Evolutionary conservation across 805 yeast species (phyloP).

Genomic region (Babjeviella inositovora): DNA sequence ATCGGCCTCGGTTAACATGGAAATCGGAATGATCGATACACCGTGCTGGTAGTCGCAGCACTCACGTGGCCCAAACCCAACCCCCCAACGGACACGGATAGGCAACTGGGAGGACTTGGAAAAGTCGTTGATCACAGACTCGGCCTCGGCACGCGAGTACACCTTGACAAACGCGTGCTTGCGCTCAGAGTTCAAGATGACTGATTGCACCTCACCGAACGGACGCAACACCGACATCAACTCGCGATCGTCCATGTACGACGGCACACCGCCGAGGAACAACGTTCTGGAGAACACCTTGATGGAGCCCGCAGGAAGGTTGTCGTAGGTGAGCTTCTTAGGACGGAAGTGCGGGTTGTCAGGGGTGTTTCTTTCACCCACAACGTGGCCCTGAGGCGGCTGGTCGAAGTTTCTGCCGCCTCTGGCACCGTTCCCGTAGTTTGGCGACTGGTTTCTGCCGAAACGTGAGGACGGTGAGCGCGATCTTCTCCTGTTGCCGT

Average conservation of each 20-base stretch:
- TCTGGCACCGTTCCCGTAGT: conserved; percentile 4
- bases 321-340: conserved; percentile 58
- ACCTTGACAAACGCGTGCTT: conserved; percentile 95
- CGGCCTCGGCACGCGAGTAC: conserved; percentile 85
- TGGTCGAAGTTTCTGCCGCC: conserved; percentile 3
- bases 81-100: conserved; percentile 94
- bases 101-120: conserved; percentile 33
- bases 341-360: conserved; percentile 67
- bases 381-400: conserved; percentile 14
- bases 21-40: conserved; percentile 71
- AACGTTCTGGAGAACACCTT: conserved; percentile 81
- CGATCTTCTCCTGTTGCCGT: conserved; percentile 34
- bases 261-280: conserved; percentile 89
- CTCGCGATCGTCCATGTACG: conserved; percentile 60
- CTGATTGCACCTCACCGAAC: conserved; percentile 83
- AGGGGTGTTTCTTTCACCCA: conserved; percentile 50
- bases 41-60: conserved; percentile 94
- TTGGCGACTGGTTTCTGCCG: conserved; percentile 13
- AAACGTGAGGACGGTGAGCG: conserved; percentile 24
- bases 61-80: conserved; percentile 97
- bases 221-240: conserved; percentile 62
- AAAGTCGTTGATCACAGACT: conserved; percentile 57
- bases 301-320: conserved; percentile 62
- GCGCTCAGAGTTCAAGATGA: conserved; percentile 74
- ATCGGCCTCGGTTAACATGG: conserved; percentile 88